Conservation (phyloP, 2,329 filamentous ascomycete genomes). For the Aspergillus spinulosporus region DNA sequence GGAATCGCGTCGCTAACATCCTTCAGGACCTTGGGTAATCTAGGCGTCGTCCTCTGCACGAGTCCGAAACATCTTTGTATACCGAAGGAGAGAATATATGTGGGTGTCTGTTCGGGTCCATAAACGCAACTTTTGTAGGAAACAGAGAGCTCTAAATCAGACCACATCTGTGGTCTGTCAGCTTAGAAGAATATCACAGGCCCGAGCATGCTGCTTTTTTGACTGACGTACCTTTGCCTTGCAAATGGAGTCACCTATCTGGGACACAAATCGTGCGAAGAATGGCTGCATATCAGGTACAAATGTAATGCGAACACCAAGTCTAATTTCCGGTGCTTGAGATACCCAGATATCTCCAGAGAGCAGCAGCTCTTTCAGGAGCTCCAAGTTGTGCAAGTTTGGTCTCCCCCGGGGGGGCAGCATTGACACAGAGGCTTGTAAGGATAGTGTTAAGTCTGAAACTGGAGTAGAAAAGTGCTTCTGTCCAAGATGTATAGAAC, state of each 20-base stretch:
- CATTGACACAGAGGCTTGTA: conserved; percentile 24
- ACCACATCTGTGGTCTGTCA: conserved; percentile 32
- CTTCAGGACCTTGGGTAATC: conserved; percentile 21
- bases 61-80: conserved; percentile 18
- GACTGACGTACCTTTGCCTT: conserved; percentile 25
- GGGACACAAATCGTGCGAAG: conserved; percentile 16
- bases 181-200: background rate
- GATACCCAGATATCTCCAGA: conserved; percentile 29
- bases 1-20: conserved; percentile 18
- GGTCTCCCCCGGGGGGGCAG: background rate
- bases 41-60: background rate
- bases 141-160: conserved; percentile 30
- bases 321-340: conserved; percentile 28
- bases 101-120: conserved; percentile 3
- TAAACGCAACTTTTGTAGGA: conserved; percentile 23
- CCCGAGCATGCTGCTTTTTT: background rate
- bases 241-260: conserved; percentile 26
- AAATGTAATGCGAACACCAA: conserved; percentile 28
- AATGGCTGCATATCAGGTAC: conserved; percentile 1
- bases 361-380: conserved; percentile 11
- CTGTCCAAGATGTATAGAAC: conserved; percentile 25
- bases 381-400: background rate
- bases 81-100: conserved; percentile 24
- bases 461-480: conserved; percentile 13
- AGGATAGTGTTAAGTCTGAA: conserved; percentile 23